A percentile compares a stretch with the other conserved stretches of the same genome.
These are phyloP conservation scores for Priceomyces castillae DNA, from an alignment of 805 yeast genomes.

Conservation along the genomic window DNA sequence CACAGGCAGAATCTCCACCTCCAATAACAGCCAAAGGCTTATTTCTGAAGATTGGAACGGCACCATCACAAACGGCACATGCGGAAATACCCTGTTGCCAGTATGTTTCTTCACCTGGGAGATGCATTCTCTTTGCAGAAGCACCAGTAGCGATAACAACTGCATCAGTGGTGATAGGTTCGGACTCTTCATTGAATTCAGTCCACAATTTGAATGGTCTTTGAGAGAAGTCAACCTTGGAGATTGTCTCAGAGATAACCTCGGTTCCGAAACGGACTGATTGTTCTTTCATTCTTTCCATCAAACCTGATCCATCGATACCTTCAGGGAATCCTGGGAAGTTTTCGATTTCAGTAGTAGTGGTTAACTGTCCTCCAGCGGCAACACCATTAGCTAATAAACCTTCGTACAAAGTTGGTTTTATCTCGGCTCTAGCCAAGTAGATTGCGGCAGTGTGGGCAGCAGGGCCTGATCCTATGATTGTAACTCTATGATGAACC, in stretches of 20 bases:
- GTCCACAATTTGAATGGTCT: slow-evolving; percentile 97
- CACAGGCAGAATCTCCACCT: slow-evolving; percentile 99
- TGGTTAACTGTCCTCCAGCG: slow-evolving; percentile 98
- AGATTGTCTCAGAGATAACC: slow-evolving; percentile 89
- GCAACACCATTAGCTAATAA: slow-evolving; percentile 97
- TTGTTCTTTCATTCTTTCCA: slow-evolving; percentile 94
- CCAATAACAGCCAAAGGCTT: slow-evolving; percentile 97
- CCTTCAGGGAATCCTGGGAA: slow-evolving; percentile 99
- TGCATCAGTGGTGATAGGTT: slow-evolving; percentile 90
- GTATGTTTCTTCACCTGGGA: slow-evolving; percentile 96
- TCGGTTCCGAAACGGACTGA: slow-evolving; percentile 86
- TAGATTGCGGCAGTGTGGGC: slow-evolving; percentile 99
- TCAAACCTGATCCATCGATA: slow-evolving; percentile 78
- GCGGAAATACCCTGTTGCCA: slow-evolving; percentile 99
- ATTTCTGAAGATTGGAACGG: slow-evolving; percentile 97
- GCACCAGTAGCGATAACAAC: slow-evolving; percentile 97
- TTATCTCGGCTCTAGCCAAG: slow-evolving; percentile 92
- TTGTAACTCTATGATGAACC: slow-evolving; percentile 81
- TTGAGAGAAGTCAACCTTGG: slow-evolving; percentile 83
- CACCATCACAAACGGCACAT: slow-evolving; percentile 99
- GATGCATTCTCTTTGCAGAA: slow-evolving; percentile 86
- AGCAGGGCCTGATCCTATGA: slow-evolving; percentile 97
- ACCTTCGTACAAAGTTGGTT: slow-evolving; percentile 93
- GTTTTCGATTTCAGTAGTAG: slow-evolving; percentile 98
- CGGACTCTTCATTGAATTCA: slow-evolving; percentile 89